Evolutionary conservation across 2,329 filamentous ascomycete genomes (phyloP).

Genomic region (Ophiostoma ulmi): DNA sequence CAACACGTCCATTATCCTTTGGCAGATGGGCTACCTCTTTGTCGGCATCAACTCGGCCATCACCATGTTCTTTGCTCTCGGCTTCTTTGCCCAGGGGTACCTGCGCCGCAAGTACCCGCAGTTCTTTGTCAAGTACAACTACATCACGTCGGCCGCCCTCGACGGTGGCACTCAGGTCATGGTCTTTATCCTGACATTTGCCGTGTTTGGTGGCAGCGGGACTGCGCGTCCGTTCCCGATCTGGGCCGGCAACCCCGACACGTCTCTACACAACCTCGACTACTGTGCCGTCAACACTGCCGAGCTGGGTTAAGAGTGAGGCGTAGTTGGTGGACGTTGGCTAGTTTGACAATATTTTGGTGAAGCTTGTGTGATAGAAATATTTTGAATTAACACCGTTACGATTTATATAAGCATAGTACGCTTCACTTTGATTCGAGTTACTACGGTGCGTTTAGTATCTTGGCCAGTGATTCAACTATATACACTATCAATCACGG

Average conservation of each 20-base stretch:
- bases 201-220: constrained; percentile 42
- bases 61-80: constrained; percentile 31
- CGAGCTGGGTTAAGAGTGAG: neutral
- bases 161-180: constrained; percentile 39
- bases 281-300: constrained; percentile 24
- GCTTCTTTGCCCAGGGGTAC: constrained; percentile 34
- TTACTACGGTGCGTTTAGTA: too few species aligned
- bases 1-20: constrained; percentile 30
- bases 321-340: neutral
- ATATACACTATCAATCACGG: too few species aligned
- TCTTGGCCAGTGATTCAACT: too few species aligned
- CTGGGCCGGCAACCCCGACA: constrained; percentile 25
- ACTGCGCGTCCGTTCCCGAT: constrained; percentile 34
- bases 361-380: neutral
- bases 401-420: too few species aligned
- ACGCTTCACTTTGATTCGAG: too few species aligned
- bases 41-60: constrained; percentile 38
- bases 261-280: constrained; percentile 23
- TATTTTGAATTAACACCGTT: too few species aligned
- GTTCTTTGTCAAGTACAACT: constrained; percentile 41
- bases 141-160: constrained; percentile 39
- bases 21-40: constrained; percentile 30
- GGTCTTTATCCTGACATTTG: constrained; percentile 41
- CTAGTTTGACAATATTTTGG: neutral
- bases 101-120: constrained; percentile 35